Evolutionary conservation across 2,329 filamentous ascomycete genomes (phyloP), one percentile per base, ranked within the genome.

Genomic region (Fusarium annulatum): DNA sequence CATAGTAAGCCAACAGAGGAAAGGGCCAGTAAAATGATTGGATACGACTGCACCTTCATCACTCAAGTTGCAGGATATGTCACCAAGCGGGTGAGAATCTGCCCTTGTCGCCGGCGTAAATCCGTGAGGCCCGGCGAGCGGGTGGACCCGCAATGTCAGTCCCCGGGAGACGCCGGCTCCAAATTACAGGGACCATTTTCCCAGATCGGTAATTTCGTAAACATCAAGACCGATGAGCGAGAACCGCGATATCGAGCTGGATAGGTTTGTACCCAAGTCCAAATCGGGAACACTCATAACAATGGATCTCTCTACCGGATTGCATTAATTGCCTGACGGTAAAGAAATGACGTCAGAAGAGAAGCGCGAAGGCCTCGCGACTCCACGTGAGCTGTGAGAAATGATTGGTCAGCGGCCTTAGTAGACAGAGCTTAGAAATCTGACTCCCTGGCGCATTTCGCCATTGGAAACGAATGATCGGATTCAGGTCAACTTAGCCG

Each of bases 351-450:
- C 77, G 78, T 79, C 77, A 80, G 65, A 33, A 21, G 67, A 15
- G 46, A 46, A 42, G 42, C 66, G 60, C 67, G 69, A 79, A 74
- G 64, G 52, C 60, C 33, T 70, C 76, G 61, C 74, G 74, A 71
- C 60, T 39, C 63, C 79, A 80, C 79, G 78, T 80, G 79, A 80
- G 75, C 42, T 18, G 21, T 51, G 56, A 52, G 57, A 59, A 76
- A 63, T 77, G 78, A 80, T 80, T 80, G 79, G 79, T 77, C 76
- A 76, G 71, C 67, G 34, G 21, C 19, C 6, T 36, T 9, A 34
- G 33, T 34, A 5, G 28, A n/a, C 10, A 30, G 42, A 64, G 78
- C 79, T 80, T 80, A 80, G 77, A 80, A 80, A 80, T 80, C 72
- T 64, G 60, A 51, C 51, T 62, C 52, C 57, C 41, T 26, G 42